A percentile compares a stretch with the other conserved stretches of the same genome.
phyloP scores from a whole-genome alignment of 1,139 yeast genomes.

The Kluyveromyces sp. region DNA sequence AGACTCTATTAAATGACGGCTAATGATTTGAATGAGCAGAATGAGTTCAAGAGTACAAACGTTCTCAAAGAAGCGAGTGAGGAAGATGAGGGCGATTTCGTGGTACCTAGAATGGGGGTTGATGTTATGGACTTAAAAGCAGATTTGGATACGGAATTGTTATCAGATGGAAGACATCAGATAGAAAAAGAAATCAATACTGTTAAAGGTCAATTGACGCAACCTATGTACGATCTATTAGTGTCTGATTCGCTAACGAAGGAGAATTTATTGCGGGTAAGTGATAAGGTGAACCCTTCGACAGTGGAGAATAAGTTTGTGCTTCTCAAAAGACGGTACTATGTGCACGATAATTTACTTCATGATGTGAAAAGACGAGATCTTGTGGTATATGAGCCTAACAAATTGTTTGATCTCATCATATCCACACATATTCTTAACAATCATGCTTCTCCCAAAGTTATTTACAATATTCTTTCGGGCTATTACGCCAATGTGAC shows the following conservation, averaged over 20 bases:
- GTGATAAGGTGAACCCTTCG: conserved; percentile 16
- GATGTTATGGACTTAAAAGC: neutral
- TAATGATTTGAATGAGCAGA: too few species aligned
- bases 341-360: conserved; percentile 18
- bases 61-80: too few species aligned
- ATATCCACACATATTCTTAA: conserved; percentile 27
- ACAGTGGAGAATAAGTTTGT: conserved; percentile 18
- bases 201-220: conserved; percentile 23
- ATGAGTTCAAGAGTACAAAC: too few species aligned
- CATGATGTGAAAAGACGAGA: conserved; percentile 21
- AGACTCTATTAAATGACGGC: too few species aligned
- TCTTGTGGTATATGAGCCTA: conserved; percentile 26
- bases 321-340: conserved; percentile 22
- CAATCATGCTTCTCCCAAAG: conserved; percentile 17
- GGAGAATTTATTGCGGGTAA: conserved; percentile 15
- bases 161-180: conserved; percentile 19
- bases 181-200: conserved; percentile 17
- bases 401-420: conserved; percentile 21
- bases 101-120: neutral
- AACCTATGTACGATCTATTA: conserved; percentile 22
- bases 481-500: conserved; percentile 24
- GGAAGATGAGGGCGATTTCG: neutral
- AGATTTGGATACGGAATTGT: conserved; percentile 2
- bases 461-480: conserved; percentile 15
- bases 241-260: conserved; percentile 15